These are phyloP conservation scores for Arachis stenosperma DNA, from an alignment of 306 rosid species.

Conservation along the genomic window DNA sequence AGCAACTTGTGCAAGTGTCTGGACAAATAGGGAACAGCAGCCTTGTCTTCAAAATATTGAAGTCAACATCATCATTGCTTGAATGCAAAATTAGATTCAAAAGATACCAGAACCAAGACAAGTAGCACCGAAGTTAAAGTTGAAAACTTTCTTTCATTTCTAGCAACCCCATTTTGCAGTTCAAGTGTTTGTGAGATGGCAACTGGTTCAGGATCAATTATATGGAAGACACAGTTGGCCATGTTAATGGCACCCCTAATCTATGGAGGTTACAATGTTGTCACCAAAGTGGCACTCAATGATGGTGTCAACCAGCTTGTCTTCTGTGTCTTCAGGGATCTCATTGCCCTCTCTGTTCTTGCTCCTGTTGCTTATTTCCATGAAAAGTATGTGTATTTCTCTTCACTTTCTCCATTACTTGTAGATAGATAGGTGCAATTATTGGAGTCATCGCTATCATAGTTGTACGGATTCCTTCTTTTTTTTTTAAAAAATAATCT, in stretches of 20 bases:
- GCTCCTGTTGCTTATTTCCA: constrained; percentile 76
- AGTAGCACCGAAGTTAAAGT: not conserved
- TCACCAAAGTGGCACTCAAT: constrained; percentile 90
- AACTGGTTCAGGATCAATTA: constrained; percentile 38
- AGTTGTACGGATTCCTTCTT: no score
- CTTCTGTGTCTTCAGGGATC: constrained; percentile 79
- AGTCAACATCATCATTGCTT: no score
- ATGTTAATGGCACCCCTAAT: constrained; percentile 73
- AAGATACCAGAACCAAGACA: not conserved
- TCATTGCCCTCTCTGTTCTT: constrained; percentile 68
- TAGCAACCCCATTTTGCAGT: not conserved
- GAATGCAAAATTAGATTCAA: no score
- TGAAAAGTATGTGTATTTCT: constrained; percentile 58
- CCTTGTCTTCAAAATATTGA: no score
- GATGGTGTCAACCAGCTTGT: constrained; percentile 84
- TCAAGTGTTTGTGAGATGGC: constrained; percentile 38
- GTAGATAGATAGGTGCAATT: no score
- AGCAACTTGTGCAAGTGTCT: no score
- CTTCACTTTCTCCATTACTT: no score
- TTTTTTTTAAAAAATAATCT: no score
- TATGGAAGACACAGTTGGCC: constrained; percentile 70
- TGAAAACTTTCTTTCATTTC: not conserved
- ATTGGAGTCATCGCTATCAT: no score
- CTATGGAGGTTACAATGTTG: constrained; percentile 88
- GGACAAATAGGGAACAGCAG: no score